Evolutionary conservation across 1,284 basidiomycete genomes (phyloP).

Genomic region (Pseudozyma thailandica): DNA sequence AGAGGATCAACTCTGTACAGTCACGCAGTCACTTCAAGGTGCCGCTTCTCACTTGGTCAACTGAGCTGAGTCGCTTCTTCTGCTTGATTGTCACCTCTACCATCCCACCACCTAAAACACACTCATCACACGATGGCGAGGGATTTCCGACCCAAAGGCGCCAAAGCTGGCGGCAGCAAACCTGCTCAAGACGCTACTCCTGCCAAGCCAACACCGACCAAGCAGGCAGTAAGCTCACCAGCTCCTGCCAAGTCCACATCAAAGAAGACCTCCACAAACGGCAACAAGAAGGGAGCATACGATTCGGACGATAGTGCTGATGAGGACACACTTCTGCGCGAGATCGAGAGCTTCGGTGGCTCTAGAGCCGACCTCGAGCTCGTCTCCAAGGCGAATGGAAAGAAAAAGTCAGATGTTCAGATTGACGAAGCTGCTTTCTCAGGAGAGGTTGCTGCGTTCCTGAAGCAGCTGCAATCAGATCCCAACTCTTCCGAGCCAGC

Average conservation of each 20-base stretch:
- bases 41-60: background rate
- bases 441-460: conserved; percentile 31
- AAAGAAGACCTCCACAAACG: conserved; percentile 11
- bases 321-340: conserved; percentile 41
- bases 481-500: conserved; percentile 20
- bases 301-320: conserved; percentile 46
- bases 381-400: conserved; percentile 33
- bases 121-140: conserved; percentile 43
- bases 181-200: conserved; percentile 1
- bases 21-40: background rate
- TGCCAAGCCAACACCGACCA: conserved; percentile 1
- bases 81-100: background rate
- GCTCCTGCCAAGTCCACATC: conserved; percentile 22
- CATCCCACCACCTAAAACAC: conserved; percentile 2
- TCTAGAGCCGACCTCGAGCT: conserved; percentile 41
- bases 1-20: conserved; percentile 1
- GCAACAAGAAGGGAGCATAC: conserved; percentile 28
- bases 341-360: conserved; percentile 49
- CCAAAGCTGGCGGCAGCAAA: conserved; percentile 14
- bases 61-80: background rate
- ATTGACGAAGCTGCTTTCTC: conserved; percentile 46
- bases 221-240: background rate
- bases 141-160: conserved; percentile 56
- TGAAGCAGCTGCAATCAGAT: conserved; percentile 37
- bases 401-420: conserved; percentile 29